Evolutionary conservation across 805 yeast genomes (phyloP).

Genomic region (Saccharomycopsis sp.): DNA sequence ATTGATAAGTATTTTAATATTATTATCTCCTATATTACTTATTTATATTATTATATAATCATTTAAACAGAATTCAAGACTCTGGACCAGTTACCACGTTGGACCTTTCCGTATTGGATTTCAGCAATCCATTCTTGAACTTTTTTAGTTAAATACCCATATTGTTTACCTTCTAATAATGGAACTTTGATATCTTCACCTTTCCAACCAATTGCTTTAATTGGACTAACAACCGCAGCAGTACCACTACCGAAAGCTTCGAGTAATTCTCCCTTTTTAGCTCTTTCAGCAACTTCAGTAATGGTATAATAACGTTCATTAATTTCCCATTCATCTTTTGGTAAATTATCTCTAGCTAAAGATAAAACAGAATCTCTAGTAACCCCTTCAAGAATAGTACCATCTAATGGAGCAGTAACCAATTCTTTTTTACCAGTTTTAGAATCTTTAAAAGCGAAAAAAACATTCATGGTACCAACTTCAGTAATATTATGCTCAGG

Average conservation of each 20-base stretch:
- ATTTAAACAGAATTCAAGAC: neutral
- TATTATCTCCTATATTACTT: neutral
- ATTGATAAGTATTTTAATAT: too few species aligned
- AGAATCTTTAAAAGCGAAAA: slow-evolving; percentile 73
- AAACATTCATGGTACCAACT: slow-evolving; percentile 96
- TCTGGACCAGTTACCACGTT: slow-evolving; percentile 40
- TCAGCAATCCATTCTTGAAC: slow-evolving; percentile 80
- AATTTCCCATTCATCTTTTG: slow-evolving; percentile 68
- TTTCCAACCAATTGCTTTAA: slow-evolving; percentile 74
- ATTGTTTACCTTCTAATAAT: slow-evolving; percentile 64
- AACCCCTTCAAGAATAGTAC: slow-evolving; percentile 94
- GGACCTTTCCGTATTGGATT: slow-evolving; percentile 81
- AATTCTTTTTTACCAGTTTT: slow-evolving; percentile 78
- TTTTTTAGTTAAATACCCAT: slow-evolving; percentile 66
- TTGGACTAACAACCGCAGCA: slow-evolving; percentile 94
- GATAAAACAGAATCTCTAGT: slow-evolving; percentile 82
- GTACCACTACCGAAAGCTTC: slow-evolving; percentile 98
- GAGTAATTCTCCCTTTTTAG: slow-evolving; percentile 70
- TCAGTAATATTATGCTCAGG: slow-evolving; percentile 71
- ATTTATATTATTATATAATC: neutral
- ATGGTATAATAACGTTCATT: slow-evolving; percentile 80
- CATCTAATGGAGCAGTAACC: slow-evolving; percentile 94
- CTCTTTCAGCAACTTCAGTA: slow-evolving; percentile 65
- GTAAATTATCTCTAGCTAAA: slow-evolving; percentile 67
- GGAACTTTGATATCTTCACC: slow-evolving; percentile 72